Percentiles rank a stretch among this genome's conserved stretches.
These are phyloP conservation scores for Lyophyllum decastes DNA, from an alignment of 768 basidiomycete genomes.

Conservation along the genomic window DNA sequence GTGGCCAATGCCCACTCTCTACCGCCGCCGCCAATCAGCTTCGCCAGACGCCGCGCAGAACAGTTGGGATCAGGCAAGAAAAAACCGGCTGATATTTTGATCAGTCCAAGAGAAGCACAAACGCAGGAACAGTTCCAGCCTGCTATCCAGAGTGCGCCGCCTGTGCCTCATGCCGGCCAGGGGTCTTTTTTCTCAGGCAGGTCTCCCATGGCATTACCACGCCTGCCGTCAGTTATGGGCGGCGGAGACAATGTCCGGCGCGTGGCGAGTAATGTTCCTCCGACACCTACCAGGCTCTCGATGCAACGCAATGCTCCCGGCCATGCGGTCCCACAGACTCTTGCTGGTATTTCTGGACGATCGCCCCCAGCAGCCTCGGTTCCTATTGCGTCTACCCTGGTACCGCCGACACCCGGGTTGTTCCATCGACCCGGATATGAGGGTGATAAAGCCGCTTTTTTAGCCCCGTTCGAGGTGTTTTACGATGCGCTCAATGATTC, in stretches of 20 bases:
- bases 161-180: conserved; percentile 55
- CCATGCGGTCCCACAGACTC: conserved; percentile 20
- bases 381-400: conserved; percentile 65
- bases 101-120: conserved; percentile 66
- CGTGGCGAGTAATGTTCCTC: conserved; percentile 64
- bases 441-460: conserved; percentile 73
- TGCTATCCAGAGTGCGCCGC: conserved; percentile 77
- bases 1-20: conserved; percentile 41
- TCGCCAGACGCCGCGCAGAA: conserved; percentile 72
- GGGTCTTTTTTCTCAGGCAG: conserved; percentile 42
- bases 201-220: conserved; percentile 66
- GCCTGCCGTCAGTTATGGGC: conserved; percentile 53
- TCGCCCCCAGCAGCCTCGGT: conserved; percentile 63
- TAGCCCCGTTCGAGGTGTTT: conserved; percentile 81
- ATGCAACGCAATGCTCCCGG: conserved; percentile 38
- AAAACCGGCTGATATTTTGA: conserved; percentile 80
- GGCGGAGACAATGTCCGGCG: conserved; percentile 46
- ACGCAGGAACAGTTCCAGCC: conserved; percentile 59
- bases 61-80: conserved; percentile 59
- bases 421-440: conserved; percentile 61
- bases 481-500: conserved; percentile 85
- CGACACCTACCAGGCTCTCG: conserved; percentile 67
- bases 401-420: conserved; percentile 70
- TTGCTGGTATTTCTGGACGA: conserved; percentile 33
- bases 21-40: conserved; percentile 74